phyloP scores from a whole-genome alignment of 1,284 basidiomycete genomes.

The Ceratobasidium sp. region DNA sequence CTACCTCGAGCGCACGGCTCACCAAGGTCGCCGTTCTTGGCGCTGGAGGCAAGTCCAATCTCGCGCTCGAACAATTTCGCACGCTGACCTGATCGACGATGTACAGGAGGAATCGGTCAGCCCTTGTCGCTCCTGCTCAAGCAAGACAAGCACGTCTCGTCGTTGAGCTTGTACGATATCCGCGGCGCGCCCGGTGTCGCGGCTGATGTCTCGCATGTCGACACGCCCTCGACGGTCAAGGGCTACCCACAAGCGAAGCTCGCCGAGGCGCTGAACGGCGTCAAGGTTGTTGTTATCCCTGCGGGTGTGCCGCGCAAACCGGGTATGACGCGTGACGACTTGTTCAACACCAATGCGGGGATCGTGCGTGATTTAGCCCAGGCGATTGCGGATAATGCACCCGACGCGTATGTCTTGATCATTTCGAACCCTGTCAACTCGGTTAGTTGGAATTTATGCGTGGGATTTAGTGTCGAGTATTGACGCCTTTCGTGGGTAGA shows the following conservation, averaged over 20 bases:
- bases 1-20: conserved; percentile 75
- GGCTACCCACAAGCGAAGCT: conserved; percentile 88
- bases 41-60: conserved; percentile 69
- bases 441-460: conserved; percentile 49
- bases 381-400: conserved; percentile 86
- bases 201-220: conserved; percentile 93
- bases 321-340: conserved; percentile 95
- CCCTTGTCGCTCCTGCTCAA: conserved; percentile 90
- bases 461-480: conserved; percentile 73
- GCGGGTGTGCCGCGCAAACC: conserved; percentile 97
- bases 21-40: conserved; percentile 91
- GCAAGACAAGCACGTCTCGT: conserved; percentile 82
- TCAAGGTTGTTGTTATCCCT: conserved; percentile 94
- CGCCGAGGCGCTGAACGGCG: conserved; percentile 85
- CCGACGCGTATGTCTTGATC: conserved; percentile 91
- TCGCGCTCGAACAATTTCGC: not conserved
- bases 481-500: conserved; percentile 86
- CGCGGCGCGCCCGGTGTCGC: conserved; percentile 93
- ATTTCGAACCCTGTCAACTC: conserved; percentile 98
- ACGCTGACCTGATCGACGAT: conserved; percentile 22
- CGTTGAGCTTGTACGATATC: conserved; percentile 88
- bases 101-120: conserved; percentile 83
- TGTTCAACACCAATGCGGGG: conserved; percentile 97
- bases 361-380: conserved; percentile 96
- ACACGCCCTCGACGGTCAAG: conserved; percentile 84